A percentile compares a stretch with the other conserved stretches of the same genome.
Evolutionary conservation across 2,329 filamentous ascomycete species (phyloP).

Genomic region (Verticillium nonalfalfae): DNA sequence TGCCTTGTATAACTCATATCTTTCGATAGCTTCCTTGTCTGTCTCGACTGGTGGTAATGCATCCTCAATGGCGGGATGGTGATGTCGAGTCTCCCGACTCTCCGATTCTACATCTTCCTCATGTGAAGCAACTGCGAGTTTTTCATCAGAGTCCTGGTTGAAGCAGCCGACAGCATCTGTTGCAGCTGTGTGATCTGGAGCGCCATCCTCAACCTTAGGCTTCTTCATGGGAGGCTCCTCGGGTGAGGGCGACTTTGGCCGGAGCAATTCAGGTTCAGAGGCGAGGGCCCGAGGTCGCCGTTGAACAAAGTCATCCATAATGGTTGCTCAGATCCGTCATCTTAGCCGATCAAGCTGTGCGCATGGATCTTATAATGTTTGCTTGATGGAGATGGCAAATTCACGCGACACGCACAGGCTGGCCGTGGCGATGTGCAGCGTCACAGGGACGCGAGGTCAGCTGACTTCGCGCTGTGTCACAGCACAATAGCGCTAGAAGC

Average conservation of each 20-base stretch:
- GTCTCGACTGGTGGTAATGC: constrained; percentile 62
- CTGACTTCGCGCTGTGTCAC: constrained; percentile 20
- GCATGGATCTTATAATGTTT: not conserved
- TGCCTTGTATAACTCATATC: constrained; percentile 67
- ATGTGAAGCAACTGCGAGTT: not conserved
- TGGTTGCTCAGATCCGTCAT: constrained; percentile 1
- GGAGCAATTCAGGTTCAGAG: constrained; percentile 4
- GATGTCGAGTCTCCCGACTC: not conserved
- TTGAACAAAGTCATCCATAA: constrained; percentile 32
- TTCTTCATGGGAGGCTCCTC: constrained; percentile 26
- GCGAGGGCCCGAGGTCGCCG: constrained; percentile 10
- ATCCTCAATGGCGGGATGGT: constrained; percentile 62
- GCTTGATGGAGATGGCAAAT: constrained; percentile 1
- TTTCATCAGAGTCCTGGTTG: constrained; percentile 12
- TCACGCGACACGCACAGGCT: not conserved
- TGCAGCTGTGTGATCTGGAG: constrained; percentile 9
- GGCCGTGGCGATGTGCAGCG: not conserved
- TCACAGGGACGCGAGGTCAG: constrained; percentile 28
- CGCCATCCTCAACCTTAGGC: constrained; percentile 16
- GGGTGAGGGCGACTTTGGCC: constrained; percentile 4
- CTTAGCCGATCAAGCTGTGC: not conserved
- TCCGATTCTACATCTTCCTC: constrained; percentile 12
- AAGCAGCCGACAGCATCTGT: constrained; percentile 25
- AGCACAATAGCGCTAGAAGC: not conserved
- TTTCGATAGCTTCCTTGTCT: constrained; percentile 66